Evolutionary conservation across 345 rosid genomes (phyloP), one percentile per base, ranked within the genome.

Genomic region (Aurinia saxatilis): DNA sequence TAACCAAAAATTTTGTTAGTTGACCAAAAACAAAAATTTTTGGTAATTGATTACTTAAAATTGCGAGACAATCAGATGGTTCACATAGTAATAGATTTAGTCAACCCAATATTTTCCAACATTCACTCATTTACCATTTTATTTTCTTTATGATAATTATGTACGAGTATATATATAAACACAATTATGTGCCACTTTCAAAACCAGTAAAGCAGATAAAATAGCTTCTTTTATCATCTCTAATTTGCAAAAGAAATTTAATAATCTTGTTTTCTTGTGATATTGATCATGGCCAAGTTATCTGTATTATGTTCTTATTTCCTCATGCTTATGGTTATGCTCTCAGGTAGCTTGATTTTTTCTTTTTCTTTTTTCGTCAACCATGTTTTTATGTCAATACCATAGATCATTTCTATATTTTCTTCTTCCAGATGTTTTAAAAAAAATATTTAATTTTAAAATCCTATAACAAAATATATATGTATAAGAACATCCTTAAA

Each of bases 271-370:
- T 55, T 38, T 37, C 8, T 13, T 12, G 46, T 19, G 29, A 51
- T 31, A 13, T 19, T 41, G 25, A 57, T 25, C 50, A 57, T 42
- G 63, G 63, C 50, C 37, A 59, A 59, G 19, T 23, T 41, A 41
- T 5, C 0, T 27, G 30, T 27, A 2, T 50, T 38, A 23, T 58
- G 53, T 50, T 67, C 21, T 59, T 67, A 15, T 33, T 34, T 50
- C 30, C 19, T 67, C 8, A 5, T 67, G 5, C 17, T 67, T 31
- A 19, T 58, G 18, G 16, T 67, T 30, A 42, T 57, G 44, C 14
- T 67, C 27, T 67, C 59, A 31, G 37, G 62, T 57, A 57, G 6
- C 5, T 57, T 55, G n/a, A 1, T 8, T 0, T 6, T 25, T 15
- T 10, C 4, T 15, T 27, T 27, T 5, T 27, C 5, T 2, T 27